phyloP scores from a whole-genome alignment of 140 eudicot species.

The Bidens hawaiensis region DNA sequence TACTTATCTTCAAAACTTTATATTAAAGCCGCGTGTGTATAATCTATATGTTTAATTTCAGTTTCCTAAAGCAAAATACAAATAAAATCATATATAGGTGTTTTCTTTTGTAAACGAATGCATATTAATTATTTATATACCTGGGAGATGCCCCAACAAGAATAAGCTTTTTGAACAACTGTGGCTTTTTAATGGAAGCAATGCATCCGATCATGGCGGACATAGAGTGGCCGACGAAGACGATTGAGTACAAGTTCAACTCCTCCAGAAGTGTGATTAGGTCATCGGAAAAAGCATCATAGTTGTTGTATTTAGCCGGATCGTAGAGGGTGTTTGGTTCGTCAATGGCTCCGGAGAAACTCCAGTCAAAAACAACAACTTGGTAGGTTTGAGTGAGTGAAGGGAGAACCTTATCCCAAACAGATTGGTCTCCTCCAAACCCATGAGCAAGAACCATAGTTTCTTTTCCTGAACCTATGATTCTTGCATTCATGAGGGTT shows the following conservation, averaged over 20 bases:
- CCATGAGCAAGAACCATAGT: constrained; percentile 72
- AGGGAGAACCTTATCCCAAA: constrained; percentile 62
- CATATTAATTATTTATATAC: constrained; percentile 19
- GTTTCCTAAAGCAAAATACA: neutral
- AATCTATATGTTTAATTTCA: too few species aligned
- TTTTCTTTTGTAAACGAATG: too few species aligned
- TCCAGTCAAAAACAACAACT: constrained; percentile 64
- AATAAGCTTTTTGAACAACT: constrained; percentile 58
- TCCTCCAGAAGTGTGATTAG: constrained; percentile 58
- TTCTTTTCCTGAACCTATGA: constrained; percentile 40
- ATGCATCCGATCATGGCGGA: constrained; percentile 91
- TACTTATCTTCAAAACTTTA: too few species aligned
- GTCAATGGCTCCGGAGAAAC: constrained; percentile 63
- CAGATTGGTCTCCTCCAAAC: constrained; percentile 68
- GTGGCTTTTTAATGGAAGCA: constrained; percentile 81
- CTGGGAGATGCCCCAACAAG: constrained; percentile 76
- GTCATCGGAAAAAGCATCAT: constrained; percentile 74
- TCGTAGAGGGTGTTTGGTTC: constrained; percentile 56
- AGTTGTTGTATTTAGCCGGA: constrained; percentile 34
- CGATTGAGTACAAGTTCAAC: constrained; percentile 43
- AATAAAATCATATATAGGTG: neutral
- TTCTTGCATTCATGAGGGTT: constrained; percentile 49
- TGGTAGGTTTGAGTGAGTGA: constrained; percentile 18
- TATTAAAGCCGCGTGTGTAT: too few species aligned
- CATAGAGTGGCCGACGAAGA: constrained; percentile 88